phyloP scores from a whole-genome alignment of 305 asterid genomes.

The Fraxinus sp. region DNA sequence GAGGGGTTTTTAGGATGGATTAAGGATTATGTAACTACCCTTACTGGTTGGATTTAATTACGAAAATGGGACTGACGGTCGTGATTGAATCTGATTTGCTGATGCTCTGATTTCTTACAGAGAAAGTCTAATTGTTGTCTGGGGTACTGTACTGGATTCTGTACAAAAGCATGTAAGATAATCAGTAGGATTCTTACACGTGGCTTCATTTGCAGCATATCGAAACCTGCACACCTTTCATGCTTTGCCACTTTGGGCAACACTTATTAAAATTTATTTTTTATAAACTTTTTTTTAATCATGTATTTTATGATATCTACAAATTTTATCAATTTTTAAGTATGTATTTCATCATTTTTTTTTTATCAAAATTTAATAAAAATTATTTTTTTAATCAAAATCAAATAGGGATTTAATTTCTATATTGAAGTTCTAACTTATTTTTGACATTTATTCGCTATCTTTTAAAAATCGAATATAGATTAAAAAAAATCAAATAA shows the following conservation, averaged over 20 bases:
- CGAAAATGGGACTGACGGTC: constrained; percentile 25
- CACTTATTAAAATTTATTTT: not conserved
- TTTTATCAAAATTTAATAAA: too few relatives aligned
- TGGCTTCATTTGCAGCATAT: constrained; percentile 17
- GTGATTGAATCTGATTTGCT: constrained; percentile 31
- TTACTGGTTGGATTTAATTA: constrained; percentile 28
- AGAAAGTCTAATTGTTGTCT: constrained; percentile 32
- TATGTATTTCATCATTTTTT: too few relatives aligned
- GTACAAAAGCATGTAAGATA: constrained; percentile 23
- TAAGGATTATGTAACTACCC: constrained; percentile 21
- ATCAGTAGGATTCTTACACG: constrained; percentile 27
- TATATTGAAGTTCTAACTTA: not conserved
- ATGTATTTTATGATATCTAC: too few relatives aligned
- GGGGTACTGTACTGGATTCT: constrained; percentile 16
- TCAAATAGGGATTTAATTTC: not conserved
- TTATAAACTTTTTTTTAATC: too few relatives aligned
- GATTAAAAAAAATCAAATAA: not conserved
- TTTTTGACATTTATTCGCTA: not conserved
- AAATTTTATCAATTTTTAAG: too few relatives aligned
- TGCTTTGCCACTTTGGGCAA: not conserved
- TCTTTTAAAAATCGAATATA: not conserved
- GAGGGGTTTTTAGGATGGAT: constrained; percentile 18
- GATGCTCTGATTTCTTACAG: constrained; percentile 26
- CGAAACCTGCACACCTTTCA: constrained; percentile 6
- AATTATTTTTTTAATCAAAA: too few relatives aligned